Conservation (phyloP, 192 early-diverging fungal genomes). For the Podila epigama region DNA sequence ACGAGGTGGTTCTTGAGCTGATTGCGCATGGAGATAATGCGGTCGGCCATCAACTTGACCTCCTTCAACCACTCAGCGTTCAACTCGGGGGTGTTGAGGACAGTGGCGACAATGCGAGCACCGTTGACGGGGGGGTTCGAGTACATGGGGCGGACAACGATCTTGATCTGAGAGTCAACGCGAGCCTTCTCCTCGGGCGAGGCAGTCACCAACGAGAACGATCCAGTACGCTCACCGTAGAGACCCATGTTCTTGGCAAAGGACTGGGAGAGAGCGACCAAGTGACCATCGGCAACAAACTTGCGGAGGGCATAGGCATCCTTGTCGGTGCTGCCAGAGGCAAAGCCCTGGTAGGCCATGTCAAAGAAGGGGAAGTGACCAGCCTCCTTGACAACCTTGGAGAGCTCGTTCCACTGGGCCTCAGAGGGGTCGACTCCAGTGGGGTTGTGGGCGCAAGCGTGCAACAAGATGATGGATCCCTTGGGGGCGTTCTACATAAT, state of each 20-base stretch:
- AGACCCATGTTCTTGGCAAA: conserved; percentile 99
- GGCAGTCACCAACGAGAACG: conserved; percentile 85
- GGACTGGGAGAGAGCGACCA: conserved; percentile 87
- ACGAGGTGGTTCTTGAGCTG: conserved; percentile 80
- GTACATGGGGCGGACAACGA: conserved; percentile 96
- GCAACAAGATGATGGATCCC: conserved; percentile 90
- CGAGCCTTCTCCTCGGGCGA: conserved; percentile 78
- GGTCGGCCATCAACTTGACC: conserved; percentile 96
- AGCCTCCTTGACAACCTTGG: conserved; percentile 75
- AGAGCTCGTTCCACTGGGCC: conserved; percentile 92
- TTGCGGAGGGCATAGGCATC: conserved; percentile 95
- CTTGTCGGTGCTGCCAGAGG: conserved; percentile 85
- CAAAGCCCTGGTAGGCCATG: conserved; percentile 99
- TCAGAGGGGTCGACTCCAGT: conserved; percentile 97
- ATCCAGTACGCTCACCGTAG: conserved; percentile 96
- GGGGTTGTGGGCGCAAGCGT: conserved; percentile 99
- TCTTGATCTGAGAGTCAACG: conserved; percentile 93
- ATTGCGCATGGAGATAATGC: conserved; percentile 93
- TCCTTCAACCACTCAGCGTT: conserved; percentile 87
- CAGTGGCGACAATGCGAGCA: conserved; percentile 89
- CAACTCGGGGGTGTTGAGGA: conserved; percentile 79
- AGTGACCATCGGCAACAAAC: conserved; percentile 85
- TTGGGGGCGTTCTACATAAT: conserved; percentile 72
- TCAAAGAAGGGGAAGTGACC: conserved; percentile 96
- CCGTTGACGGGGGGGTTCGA: conserved; percentile 98